Conservation (phyloP, 2,329 filamentous ascomycete genomes). For the Microdochium paspali region DNA sequence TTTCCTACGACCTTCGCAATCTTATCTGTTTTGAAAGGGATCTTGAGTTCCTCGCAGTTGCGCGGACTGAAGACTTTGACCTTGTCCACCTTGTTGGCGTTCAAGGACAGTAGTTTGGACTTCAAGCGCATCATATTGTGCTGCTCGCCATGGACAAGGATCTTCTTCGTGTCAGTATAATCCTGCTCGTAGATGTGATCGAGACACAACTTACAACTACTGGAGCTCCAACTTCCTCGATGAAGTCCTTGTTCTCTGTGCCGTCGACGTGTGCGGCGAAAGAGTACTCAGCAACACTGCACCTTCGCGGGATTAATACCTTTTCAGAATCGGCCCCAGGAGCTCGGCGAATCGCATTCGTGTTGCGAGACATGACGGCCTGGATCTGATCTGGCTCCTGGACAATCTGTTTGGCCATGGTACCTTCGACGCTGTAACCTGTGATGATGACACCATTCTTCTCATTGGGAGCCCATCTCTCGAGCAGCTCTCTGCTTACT, state of each 20-base stretch:
- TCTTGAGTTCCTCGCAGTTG: slow-evolving; percentile 90
- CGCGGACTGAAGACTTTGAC: slow-evolving; percentile 89
- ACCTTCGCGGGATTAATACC: slow-evolving; percentile 83
- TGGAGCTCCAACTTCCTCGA: slow-evolving; percentile 84
- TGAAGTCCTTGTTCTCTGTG: slow-evolving; percentile 91
- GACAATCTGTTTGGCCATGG: slow-evolving; percentile 94
- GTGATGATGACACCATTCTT: slow-evolving; percentile 99
- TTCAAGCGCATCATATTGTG: slow-evolving; percentile 98
- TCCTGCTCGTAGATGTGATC: background rate
- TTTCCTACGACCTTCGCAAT: slow-evolving; percentile 93
- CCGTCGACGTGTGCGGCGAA: slow-evolving; percentile 97
- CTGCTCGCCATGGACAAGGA: slow-evolving; percentile 92
- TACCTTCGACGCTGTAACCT: slow-evolving; percentile 95
- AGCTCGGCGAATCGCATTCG: slow-evolving; percentile 52
- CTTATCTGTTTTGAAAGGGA: slow-evolving; percentile 93
- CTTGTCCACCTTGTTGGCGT: slow-evolving; percentile 69
- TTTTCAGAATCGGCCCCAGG: slow-evolving; percentile 69
- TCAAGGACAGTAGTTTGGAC: slow-evolving; percentile 88
- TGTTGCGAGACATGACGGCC: slow-evolving; percentile 76
- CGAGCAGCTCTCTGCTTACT: slow-evolving; percentile 83
- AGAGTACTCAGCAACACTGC: slow-evolving; percentile 87
- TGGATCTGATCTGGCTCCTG: slow-evolving; percentile 93
- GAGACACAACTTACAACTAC: slow-evolving; percentile 64
- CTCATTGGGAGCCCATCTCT: slow-evolving; percentile 91
- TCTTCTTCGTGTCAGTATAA: slow-evolving; percentile 39